These are phyloP conservation scores for Metschnikowia vanudenii DNA, from an alignment of 805 yeast species.

Conservation along the genomic window DNA sequence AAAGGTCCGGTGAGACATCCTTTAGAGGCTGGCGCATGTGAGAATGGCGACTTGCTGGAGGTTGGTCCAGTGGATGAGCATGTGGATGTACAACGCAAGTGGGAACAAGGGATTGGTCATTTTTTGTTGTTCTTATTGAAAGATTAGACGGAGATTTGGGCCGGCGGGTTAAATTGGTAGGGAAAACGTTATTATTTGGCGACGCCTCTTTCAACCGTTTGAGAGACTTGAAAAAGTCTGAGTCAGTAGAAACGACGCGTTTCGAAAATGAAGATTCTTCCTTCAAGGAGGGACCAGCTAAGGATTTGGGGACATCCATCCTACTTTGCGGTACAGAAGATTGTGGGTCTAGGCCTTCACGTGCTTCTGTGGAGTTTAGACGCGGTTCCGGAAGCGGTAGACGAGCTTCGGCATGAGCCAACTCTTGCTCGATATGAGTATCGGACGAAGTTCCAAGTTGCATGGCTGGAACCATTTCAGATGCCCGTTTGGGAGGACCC, in stretches of 20 bases:
- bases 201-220: conserved; percentile 16
- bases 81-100: too few relatives aligned
- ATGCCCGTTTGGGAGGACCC: conserved; percentile 53
- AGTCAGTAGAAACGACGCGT: conserved; percentile 10
- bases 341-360: too few relatives aligned
- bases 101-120: background rate
- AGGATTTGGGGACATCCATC: background rate
- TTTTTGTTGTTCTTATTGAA: background rate
- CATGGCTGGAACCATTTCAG: conserved; percentile 16
- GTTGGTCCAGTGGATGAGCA: too few relatives aligned
- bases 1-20: conserved; percentile 8
- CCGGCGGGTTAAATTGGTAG: background rate
- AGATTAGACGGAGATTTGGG: background rate
- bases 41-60: too few relatives aligned
- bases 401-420: too few relatives aligned
- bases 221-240: conserved; percentile 20
- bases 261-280: background rate
- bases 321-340: background rate
- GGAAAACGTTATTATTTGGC: background rate
- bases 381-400: too few relatives aligned
- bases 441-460: background rate
- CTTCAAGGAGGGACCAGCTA: background rate
- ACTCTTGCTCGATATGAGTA: too few relatives aligned
- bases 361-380: too few relatives aligned
- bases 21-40: conserved; percentile 13